These are phyloP conservation scores for Cardamine chenopodiifolia DNA, from an alignment of 345 rosid genomes.

Conservation along the genomic window DNA sequence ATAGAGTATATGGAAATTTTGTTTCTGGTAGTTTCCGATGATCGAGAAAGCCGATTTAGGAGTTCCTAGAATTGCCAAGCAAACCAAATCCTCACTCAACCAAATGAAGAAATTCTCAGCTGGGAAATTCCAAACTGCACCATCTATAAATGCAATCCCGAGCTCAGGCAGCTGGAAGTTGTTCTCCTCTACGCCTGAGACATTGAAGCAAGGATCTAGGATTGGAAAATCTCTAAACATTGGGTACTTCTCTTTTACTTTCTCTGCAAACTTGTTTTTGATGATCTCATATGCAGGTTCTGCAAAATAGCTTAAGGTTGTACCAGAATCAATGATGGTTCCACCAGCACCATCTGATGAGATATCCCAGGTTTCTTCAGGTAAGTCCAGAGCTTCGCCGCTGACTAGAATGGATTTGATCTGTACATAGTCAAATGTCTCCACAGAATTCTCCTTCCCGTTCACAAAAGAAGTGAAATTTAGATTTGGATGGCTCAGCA, in stretches of 20 bases:
- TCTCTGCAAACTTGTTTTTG: constrained; percentile 58
- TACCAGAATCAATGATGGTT: constrained; percentile 81
- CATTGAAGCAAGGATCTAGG: constrained; percentile 82
- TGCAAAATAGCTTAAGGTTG: constrained; percentile 64
- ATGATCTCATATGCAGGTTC: constrained; percentile 70
- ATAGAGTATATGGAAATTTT: constrained; percentile 71
- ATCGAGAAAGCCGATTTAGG: constrained; percentile 70
- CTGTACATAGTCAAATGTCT: constrained; percentile 71
- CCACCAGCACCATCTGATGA: constrained; percentile 74
- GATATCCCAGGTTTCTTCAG: constrained; percentile 70
- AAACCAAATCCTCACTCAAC: constrained; percentile 62
- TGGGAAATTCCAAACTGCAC: constrained; percentile 86
- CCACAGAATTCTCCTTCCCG: constrained; percentile 42
- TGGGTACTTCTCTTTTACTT: constrained; percentile 55
- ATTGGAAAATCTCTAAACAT: constrained; percentile 57
- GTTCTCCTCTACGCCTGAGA: constrained; percentile 56
- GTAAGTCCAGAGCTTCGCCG: constrained; percentile 62
- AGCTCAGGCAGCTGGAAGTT: constrained; percentile 68
- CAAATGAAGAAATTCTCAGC: constrained; percentile 74
- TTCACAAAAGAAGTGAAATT: constrained; percentile 71
- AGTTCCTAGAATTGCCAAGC: constrained; percentile 79
- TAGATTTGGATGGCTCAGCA: constrained; percentile 55
- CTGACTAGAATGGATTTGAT: constrained; percentile 66
- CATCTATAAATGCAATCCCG: constrained; percentile 63
- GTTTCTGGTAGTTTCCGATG: constrained; percentile 88